Evolutionary conservation across 805 yeast species (phyloP), one percentile per base, ranked within the genome.

Genomic region (Schwanniomyces yamadae): DNA sequence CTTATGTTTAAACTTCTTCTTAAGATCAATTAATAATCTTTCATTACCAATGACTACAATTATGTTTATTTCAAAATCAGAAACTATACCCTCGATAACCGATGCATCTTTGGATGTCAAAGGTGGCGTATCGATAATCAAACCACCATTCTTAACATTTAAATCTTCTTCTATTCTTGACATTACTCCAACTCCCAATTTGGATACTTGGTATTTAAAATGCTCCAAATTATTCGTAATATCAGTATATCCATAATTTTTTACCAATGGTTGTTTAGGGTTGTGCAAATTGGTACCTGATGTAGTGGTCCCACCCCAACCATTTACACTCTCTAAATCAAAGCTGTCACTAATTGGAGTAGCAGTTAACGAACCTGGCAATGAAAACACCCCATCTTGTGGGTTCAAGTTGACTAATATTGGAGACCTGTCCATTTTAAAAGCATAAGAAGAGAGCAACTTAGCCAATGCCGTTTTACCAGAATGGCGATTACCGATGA

Each of bases 251-350:
- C 98, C 99, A 59, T 70, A 88, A 50, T 75, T 80, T 50, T 84
- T 82, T 6, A 84, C 91, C n/a, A 84, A 57, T 0, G 98, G 97
- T 57, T 87, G 95, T 55, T 87, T 86, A n/a, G 86, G 85, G 55
- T 85, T 90, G 44, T 83, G 79, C 41, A 73, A 66, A 1, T 90
- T 79, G 1, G 86, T 78, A 28, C 95, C 93, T 8, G 86, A 80
- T 4, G 73, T 68, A 0, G 89, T 78, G 41, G 80, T 70, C 16
- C 84, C 78, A 31, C 87, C 86, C 42, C 95, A 96, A 67, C 95
- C 84, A 14, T 77, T 73, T 11, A 66, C 61, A 31, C 72, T 63
- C 49, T 86, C 91, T 13, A 85, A 77, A 50, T 93, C 96, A 23
- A 90, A 66, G 25, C 80, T 64, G 51, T 87, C 96, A 28, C 89